Conservation (phyloP, 768 basidiomycete genomes). For the Lyophyllum shimeji region DNA sequence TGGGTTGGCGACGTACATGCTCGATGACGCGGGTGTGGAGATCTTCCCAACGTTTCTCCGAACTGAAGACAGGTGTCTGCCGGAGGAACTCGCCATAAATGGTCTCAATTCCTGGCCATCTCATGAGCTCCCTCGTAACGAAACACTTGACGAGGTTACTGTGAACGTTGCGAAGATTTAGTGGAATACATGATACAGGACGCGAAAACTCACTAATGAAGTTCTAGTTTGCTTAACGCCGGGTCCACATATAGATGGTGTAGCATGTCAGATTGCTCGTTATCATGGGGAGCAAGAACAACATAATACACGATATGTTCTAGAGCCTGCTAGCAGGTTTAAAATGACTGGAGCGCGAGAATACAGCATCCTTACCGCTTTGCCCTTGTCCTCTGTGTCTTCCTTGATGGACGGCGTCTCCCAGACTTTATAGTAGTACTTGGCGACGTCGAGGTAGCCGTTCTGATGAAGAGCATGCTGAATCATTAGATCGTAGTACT, state of each 20-base stretch:
- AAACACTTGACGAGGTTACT: slow-evolving; percentile 96
- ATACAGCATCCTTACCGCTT: slow-evolving; percentile 46
- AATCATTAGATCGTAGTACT: slow-evolving; percentile 96
- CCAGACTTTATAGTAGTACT: slow-evolving; percentile 96
- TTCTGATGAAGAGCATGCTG: slow-evolving; percentile 85
- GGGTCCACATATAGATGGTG: slow-evolving; percentile 83
- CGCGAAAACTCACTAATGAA: slow-evolving; percentile 69
- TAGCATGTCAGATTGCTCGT: slow-evolving; percentile 97
- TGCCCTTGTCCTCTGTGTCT: slow-evolving; percentile 70
- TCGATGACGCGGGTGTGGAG: slow-evolving; percentile 95
- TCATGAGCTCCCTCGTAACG: slow-evolving; percentile 88
- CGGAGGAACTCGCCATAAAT: slow-evolving; percentile 86
- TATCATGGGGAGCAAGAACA: slow-evolving; percentile 90
- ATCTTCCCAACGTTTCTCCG: slow-evolving; percentile 88
- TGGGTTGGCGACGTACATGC: slow-evolving; percentile 61
- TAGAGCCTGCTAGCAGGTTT: slow-evolving; percentile 58
- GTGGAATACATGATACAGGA: neutral
- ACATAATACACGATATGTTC: slow-evolving; percentile 96
- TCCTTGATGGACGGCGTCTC: slow-evolving; percentile 93
- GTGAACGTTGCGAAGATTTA: slow-evolving; percentile 14
- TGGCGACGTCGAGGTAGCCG: slow-evolving; percentile 90
- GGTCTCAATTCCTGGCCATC: slow-evolving; percentile 92
- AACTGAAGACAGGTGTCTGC: slow-evolving; percentile 77
- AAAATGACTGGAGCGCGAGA: slow-evolving; percentile 5
- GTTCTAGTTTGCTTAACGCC: slow-evolving; percentile 73